A percentile compares a stretch with the other conserved stretches of the same genome.
Evolutionary conservation across 805 yeast genomes (phyloP).

Genomic region (Starmerella scarabaei): DNA sequence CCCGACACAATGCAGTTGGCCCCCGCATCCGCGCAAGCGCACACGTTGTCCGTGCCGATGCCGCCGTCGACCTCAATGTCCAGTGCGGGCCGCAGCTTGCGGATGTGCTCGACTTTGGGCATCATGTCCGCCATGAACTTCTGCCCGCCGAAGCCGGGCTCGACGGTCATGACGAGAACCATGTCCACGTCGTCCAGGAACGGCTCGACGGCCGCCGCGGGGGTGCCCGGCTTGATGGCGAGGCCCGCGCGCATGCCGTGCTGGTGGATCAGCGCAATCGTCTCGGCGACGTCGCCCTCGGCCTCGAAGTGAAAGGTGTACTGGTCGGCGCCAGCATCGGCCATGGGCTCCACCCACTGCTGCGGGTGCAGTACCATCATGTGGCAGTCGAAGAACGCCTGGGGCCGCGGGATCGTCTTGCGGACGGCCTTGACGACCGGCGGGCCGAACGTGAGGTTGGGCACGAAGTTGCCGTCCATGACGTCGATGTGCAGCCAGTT

Average conservation of each 20-base stretch:
- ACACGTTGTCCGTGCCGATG: constrained; percentile 71
- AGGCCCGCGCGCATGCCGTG: constrained; percentile 88
- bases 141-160: constrained; percentile 98
- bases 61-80: constrained; percentile 98
- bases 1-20: constrained; percentile 98
- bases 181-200: constrained; percentile 70
- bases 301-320: constrained; percentile 95
- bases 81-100: constrained; percentile 60
- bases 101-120: constrained; percentile 77
- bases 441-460: constrained; percentile 88
- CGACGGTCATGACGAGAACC: constrained; percentile 97
- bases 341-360: constrained; percentile 86
- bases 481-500: constrained; percentile 98
- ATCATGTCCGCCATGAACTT: constrained; percentile 90
- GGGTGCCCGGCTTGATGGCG: constrained; percentile 87
- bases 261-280: constrained; percentile 61
- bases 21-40: constrained; percentile 87
- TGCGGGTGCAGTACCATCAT: constrained; percentile 94
- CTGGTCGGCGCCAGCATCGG: constrained; percentile 88
- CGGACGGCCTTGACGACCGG: constrained; percentile 74
- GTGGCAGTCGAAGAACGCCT: constrained; percentile 78
- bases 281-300: constrained; percentile 52
- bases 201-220: constrained; percentile 68
- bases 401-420: constrained; percentile 56
- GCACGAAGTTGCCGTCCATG: constrained; percentile 98